phyloP scores from a whole-genome alignment of 208 protist species.

The Trypanosoma boissoni region DNA sequence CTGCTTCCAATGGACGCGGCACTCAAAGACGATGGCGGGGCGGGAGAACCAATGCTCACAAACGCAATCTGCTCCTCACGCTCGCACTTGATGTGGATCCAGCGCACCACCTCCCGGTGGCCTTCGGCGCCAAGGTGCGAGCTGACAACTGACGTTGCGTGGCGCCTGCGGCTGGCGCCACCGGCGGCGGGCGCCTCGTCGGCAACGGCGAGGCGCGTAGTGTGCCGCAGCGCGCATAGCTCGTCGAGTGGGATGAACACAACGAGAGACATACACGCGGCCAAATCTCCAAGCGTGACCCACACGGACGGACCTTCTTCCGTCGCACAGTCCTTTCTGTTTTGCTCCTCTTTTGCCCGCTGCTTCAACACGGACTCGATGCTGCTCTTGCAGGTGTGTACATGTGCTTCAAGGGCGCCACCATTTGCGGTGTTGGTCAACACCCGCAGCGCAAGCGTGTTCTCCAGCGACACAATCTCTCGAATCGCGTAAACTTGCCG shows the following conservation, averaged over 20 bases:
- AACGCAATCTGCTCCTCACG: slow-evolving; percentile 26
- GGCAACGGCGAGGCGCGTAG: slow-evolving; percentile 4
- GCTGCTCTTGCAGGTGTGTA: slow-evolving; percentile 26
- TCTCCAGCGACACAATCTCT: slow-evolving; percentile 57
- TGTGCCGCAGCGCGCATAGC: slow-evolving; percentile 26
- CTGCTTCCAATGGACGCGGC: too few species aligned
- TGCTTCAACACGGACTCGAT: slow-evolving; percentile 28
- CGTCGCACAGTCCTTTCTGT: background rate
- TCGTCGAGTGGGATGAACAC: slow-evolving; percentile 54
- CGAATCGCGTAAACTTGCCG: slow-evolving; percentile 66
- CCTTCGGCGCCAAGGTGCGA: background rate
- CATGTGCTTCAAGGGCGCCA: slow-evolving; percentile 35
- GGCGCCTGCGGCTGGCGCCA: slow-evolving; percentile 8
- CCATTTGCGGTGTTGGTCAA: slow-evolving; percentile 49
- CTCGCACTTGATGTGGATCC: slow-evolving; percentile 32
- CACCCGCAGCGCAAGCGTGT: slow-evolving; percentile 67
- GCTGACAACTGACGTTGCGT: background rate
- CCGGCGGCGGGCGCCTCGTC: background rate
- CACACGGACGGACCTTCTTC: slow-evolving; percentile 34
- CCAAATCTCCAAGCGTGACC: slow-evolving; percentile 79
- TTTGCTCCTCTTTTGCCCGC: too few species aligned
- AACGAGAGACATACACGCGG: slow-evolving; percentile 47
- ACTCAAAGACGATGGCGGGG: background rate
- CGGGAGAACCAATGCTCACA: slow-evolving; percentile 10
- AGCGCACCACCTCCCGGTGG: slow-evolving; percentile 21